Evolutionary conservation across 23 red algal species (phyloP).

Genomic region (Gracilaria vermiculophylla): DNA sequence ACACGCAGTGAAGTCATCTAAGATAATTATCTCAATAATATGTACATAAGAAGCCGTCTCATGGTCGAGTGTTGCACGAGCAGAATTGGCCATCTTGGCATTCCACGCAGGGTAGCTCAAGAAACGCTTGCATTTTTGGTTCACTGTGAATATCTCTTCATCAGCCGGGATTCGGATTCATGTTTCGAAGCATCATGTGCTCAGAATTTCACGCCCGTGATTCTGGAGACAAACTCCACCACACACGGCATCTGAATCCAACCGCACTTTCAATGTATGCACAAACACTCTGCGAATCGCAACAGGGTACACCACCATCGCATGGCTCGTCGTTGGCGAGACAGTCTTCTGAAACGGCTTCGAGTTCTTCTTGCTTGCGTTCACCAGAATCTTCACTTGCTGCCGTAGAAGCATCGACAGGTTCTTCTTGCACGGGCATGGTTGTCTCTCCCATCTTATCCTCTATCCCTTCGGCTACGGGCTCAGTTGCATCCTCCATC

Average conservation of each 20-base stretch:
- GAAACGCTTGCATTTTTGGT: too few species aligned
- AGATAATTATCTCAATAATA: too few species aligned
- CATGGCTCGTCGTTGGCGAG: neutral
- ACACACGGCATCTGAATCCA: conserved; percentile 23
- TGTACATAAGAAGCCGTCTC: too few species aligned
- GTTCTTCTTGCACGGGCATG: neutral
- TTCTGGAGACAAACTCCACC: conserved; percentile 45
- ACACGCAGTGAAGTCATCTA: too few species aligned
- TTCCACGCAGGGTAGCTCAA: too few species aligned
- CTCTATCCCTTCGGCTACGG: neutral
- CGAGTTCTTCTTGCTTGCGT: neutral
- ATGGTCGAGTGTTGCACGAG: too few species aligned
- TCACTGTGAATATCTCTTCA: too few species aligned
- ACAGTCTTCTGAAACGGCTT: neutral
- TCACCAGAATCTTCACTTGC: conserved; percentile 8
- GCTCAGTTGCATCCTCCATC: neutral
- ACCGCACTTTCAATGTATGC: neutral
- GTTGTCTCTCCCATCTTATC: neutral
- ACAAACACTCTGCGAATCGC: conserved; percentile 20
- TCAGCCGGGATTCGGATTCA: too few species aligned
- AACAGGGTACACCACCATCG: conserved; percentile 29
- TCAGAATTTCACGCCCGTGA: neutral
- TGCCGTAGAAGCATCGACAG: neutral
- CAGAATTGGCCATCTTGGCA: too few species aligned
- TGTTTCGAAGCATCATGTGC: too few species aligned